Evolutionary conservation across 139 green algal genomes (phyloP).

Genomic region (Edaphochlamys debaryana): DNA sequence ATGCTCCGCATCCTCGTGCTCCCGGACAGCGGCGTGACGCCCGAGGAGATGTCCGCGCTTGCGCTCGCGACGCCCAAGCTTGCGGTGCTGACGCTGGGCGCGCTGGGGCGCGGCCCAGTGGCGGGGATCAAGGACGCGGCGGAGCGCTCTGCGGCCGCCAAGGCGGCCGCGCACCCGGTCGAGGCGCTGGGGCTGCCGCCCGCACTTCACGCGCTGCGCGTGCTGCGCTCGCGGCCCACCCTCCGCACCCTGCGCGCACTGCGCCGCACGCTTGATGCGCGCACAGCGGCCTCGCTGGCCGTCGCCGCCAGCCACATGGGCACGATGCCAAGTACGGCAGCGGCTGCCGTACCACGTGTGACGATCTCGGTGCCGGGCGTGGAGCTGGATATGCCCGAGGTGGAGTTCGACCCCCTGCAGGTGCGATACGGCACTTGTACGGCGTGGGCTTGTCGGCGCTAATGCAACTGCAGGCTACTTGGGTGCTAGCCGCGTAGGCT

Average conservation of each 20-base stretch:
- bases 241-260: constrained; percentile 9
- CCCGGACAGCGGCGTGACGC: not conserved
- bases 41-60: not conserved
- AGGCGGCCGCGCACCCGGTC: not conserved
- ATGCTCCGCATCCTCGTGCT: not conserved
- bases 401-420: constrained; percentile 18
- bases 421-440: not conserved
- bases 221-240: not conserved
- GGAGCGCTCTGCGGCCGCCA: not conserved
- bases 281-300: not conserved
- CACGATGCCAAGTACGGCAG: too few relatives aligned
- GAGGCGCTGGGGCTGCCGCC: constrained; percentile 15
- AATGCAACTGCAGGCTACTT: too few relatives aligned
- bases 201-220: not conserved
- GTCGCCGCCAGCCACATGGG: too few relatives aligned
- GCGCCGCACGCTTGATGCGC: not conserved
- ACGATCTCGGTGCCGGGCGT: not conserved
- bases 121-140: not conserved
- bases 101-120: not conserved
- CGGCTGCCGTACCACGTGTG: not conserved
- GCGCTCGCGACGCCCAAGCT: not conserved
- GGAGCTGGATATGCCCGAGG: constrained; percentile 10
- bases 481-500: too few relatives aligned
- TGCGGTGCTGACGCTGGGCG: not conserved
- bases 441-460: too few relatives aligned